Evolutionary conservation across 2,329 filamentous ascomycete species (phyloP), one percentile per base, ranked within the genome.

Genomic region (Lojkania enalia): DNA sequence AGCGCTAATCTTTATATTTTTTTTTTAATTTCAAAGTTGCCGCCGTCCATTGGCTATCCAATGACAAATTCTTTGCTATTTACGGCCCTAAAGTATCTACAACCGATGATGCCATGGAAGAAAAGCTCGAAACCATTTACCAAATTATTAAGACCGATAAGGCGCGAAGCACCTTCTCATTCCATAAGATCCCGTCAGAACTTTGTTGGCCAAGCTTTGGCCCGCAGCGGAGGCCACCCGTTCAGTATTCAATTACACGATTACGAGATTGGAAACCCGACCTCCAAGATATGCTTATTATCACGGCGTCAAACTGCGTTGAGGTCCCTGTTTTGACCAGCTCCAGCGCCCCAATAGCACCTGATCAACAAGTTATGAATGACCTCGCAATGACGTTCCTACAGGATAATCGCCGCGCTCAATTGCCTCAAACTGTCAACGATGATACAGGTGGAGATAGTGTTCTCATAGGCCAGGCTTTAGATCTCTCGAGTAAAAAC

Each of bases 41-140:
- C 3, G 86, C 87, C 13, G 78, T 99, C 30, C 79, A 80, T 27
- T 99, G 95, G 94, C 78, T 97, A 15, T 88, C 94, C 61, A 96
- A 94, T 57, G 75, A 95, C 57, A 74, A 92, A 2, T 95, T 96
- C 64, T 77, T 97, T 33, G 78, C 86, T 43, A 81, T 94, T 16
- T 86, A 96, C 69, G 59, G 59, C 29, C 51, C 58, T 6, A 57
- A 50, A 4, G 89, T 87, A 1, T 79, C 82, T n/a, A 74, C 79
- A 20, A 77, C 78, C 43, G 79, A 80, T 29, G 75, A 77, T 41
- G 72, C 72, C 18, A 75, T 77, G 6, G 71, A 73, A 25, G 62
- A 61, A 21, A 75, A 77, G 3, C 81, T 84, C 4, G 72, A 80
- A 19, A 90, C 88, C 1, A 77, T 80, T n/a, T 95, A 90, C 61